Percentiles rank a stretch among this genome's conserved stretches.
These are phyloP conservation scores for Torulaspora gathmanii DNA, from an alignment of 805 yeast genomes.

Conservation along the genomic window DNA sequence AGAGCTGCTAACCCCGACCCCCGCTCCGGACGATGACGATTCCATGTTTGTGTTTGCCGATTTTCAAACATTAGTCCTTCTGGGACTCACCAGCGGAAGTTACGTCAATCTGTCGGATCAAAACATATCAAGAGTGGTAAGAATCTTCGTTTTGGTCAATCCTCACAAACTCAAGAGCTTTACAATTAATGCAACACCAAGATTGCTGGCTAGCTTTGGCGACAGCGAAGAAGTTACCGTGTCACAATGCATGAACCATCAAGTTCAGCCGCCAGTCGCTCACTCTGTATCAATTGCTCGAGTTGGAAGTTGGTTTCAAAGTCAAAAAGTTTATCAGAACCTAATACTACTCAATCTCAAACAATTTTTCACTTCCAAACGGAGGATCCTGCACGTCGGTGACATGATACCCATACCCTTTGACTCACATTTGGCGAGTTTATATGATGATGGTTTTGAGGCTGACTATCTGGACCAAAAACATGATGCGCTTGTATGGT, in stretches of 20 bases:
- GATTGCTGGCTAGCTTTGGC: slow-evolving; percentile 22
- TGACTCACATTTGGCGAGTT: slow-evolving; percentile 39
- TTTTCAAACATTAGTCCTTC: slow-evolving; percentile 12
- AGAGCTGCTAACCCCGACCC: slow-evolving; percentile 15
- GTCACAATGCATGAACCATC: slow-evolving; percentile 5
- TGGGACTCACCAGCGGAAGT: slow-evolving; percentile 28
- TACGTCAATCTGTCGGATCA: slow-evolving; percentile 13
- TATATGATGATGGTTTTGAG: slow-evolving; percentile 14
- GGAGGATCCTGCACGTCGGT: slow-evolving; percentile 55
- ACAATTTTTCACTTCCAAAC: slow-evolving; percentile 51
- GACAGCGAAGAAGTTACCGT: slow-evolving; percentile 7
- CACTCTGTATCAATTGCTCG: slow-evolving; percentile 25
- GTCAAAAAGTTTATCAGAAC: slow-evolving; percentile 30
- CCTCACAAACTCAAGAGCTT: slow-evolving; percentile 22
- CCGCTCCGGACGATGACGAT: slow-evolving; percentile 22
- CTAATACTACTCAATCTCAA: slow-evolving; percentile 54
- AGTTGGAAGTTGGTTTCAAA: slow-evolving; percentile 28
- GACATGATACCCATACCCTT: slow-evolving; percentile 76
- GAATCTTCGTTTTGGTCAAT: slow-evolving; percentile 20
- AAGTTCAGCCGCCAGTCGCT: slow-evolving; percentile 19
- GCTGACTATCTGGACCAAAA: slow-evolving; percentile 18
- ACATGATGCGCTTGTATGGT: slow-evolving; percentile 82
- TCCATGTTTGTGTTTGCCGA: slow-evolving; percentile 28
- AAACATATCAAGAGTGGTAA: slow-evolving; percentile 10
- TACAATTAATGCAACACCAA: slow-evolving; percentile 25